Conservation (phyloP, 768 basidiomycete genomes). For the Amanita molliuscula region DNA sequence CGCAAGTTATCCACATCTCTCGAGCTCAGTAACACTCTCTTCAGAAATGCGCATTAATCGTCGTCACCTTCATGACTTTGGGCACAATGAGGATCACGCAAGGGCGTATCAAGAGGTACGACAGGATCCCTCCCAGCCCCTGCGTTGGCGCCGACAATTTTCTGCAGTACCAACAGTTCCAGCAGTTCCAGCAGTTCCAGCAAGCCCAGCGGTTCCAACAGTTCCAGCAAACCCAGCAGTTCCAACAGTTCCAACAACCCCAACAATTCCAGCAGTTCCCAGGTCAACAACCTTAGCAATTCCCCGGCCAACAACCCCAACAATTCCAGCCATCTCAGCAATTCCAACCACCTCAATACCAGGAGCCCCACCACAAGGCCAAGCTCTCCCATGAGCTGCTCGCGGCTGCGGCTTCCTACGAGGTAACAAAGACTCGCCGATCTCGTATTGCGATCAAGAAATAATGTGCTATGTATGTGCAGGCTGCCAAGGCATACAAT, state of each 20-base stretch:
- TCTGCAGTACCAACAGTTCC: too few relatives aligned
- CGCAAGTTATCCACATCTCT: too few relatives aligned
- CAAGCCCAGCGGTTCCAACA: not conserved
- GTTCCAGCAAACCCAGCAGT: too few relatives aligned
- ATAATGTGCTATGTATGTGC: slow-evolving; percentile 22
- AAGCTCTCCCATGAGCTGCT: slow-evolving; percentile 55
- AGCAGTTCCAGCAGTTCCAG: too few relatives aligned
- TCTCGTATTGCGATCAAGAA: not conserved
- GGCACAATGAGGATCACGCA: slow-evolving; percentile 27
- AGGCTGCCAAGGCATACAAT: slow-evolving; percentile 61
- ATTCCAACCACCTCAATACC: slow-evolving; percentile 23
- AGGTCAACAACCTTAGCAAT: too few relatives aligned
- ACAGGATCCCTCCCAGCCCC: slow-evolving; percentile 30
- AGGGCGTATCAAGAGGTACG: slow-evolving; percentile 35
- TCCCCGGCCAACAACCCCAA: too few relatives aligned
- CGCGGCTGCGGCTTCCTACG: slow-evolving; percentile 57
- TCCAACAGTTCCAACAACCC: too few relatives aligned
- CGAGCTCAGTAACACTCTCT: not conserved
- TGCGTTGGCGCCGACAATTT: not conserved
- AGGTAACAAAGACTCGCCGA: slow-evolving; percentile 23
- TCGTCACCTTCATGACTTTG: not conserved
- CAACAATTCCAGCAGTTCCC: too few relatives aligned
- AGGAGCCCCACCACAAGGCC: slow-evolving; percentile 41
- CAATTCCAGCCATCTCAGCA: too few relatives aligned
- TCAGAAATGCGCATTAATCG: not conserved